phyloP scores from a whole-genome alignment of 2,329 filamentous ascomycete genomes.

The Beauveria brongniartii region DNA sequence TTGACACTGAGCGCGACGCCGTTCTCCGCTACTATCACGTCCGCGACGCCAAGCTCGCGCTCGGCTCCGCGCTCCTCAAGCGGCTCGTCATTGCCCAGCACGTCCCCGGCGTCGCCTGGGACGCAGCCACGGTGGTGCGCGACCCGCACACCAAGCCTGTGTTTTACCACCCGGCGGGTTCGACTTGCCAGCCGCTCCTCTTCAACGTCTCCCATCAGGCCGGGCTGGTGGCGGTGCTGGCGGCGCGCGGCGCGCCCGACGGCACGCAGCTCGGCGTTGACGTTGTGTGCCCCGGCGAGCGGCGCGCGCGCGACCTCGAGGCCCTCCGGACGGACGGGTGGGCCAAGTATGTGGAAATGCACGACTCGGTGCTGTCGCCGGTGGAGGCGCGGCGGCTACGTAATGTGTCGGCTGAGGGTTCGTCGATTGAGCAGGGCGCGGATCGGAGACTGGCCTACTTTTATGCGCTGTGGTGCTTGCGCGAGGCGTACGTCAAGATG shows the following conservation, averaged over 20 bases:
- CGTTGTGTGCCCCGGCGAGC: slow-evolving; percentile 67
- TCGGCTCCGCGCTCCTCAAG: slow-evolving; percentile 68
- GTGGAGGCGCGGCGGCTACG: slow-evolving; percentile 57
- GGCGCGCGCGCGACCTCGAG: slow-evolving; percentile 52
- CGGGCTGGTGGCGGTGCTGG: slow-evolving; percentile 62
- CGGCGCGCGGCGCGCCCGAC: slow-evolving; percentile 30
- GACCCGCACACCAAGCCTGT: slow-evolving; percentile 47
- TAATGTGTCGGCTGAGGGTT: slow-evolving; percentile 21
- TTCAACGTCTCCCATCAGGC: slow-evolving; percentile 79
- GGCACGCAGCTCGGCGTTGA: slow-evolving; percentile 57
- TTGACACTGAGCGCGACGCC: slow-evolving; percentile 44
- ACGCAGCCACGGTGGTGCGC: slow-evolving; percentile 46
- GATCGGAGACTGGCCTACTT: slow-evolving; percentile 52
- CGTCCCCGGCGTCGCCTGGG: slow-evolving; percentile 52
- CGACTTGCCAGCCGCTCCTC: slow-evolving; percentile 36
- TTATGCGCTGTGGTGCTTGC: slow-evolving; percentile 71
- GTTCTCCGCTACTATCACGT: slow-evolving; percentile 57
- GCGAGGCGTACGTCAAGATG: slow-evolving; percentile 78
- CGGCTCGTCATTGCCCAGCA: slow-evolving; percentile 54
- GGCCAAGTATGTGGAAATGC: slow-evolving; percentile 60
- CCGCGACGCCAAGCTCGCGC: slow-evolving; percentile 65
- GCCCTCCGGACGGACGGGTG: slow-evolving; percentile 54
- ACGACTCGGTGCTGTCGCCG: slow-evolving; percentile 59
- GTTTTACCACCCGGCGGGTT: slow-evolving; percentile 40
- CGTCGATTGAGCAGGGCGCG: slow-evolving; percentile 28